Base-by-base conservation (phyloP, 768 basidiomycete species). In the Melanogaster broomeanus region DNA sequence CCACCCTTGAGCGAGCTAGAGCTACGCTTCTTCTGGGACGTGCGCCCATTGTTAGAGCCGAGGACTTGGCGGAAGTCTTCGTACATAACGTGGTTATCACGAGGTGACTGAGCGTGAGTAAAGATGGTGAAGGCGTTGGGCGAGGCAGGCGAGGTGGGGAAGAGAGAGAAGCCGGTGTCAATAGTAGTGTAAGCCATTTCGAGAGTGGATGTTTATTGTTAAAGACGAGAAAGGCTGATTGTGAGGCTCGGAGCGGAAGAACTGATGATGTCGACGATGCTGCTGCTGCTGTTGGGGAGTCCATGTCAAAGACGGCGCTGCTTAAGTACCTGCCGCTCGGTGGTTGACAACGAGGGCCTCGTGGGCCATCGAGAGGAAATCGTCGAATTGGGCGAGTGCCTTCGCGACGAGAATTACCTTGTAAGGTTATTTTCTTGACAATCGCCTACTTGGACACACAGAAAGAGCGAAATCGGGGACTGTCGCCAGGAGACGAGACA, bases 51-150 rank as follows among this genome's bases (percentile, higher is more conserved):
- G 48, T 19, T 42, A 21, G 43, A 46, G 16, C 45, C 51, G 27
- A 60, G 57, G 50, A 63, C 55, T 30, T 65, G 68, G 19, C 72
- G 68, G 48, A 77, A 62, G 55, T 75, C 72, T 42, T 71, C 66
- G 56, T 72, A 76, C 55, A 70, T 69, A 40, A 63, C 55, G 53
- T 75, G 69, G 4, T 67, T 62, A 40, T 76, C 72, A 35, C 75
- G 72, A 22, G 75, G 72, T 4, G 68, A 70, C 37, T 72, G 69
- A 21, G 68, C 57, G 18, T 62, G 59, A 44, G 68, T 63, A 55
- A 74, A 73, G 60, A 75, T 60, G 60, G 57, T 59, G 64, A 75
- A 74, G 41, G 64, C 52, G 49, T 66, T 64, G 34, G 62, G 63
- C n/a, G 66, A 58, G 35, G 67, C 57, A 51, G 66, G 60, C 48